A percentile compares a stretch with the other conserved stretches of the same genome.
phyloP scores from a whole-genome alignment of 106 monocot genomes.

The Hemerocallis citrina region DNA sequence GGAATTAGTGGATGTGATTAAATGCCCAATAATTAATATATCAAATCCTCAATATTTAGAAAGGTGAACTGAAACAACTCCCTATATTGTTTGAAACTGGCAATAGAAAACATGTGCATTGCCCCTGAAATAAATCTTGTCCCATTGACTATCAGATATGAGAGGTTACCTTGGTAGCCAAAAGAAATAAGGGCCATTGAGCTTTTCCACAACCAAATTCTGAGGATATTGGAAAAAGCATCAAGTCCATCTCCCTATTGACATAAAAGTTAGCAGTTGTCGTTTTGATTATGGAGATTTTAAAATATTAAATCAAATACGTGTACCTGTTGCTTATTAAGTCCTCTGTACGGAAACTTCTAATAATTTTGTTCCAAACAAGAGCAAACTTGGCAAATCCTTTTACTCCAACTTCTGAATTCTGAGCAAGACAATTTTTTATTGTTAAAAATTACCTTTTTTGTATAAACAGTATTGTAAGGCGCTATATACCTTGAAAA shows the following conservation, averaged over 20 bases:
- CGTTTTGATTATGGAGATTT: not conserved
- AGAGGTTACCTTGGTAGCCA: slow-evolving; percentile 41
- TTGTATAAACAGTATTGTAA: not conserved
- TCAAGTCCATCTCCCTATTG: slow-evolving; percentile 61
- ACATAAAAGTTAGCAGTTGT: slow-evolving; percentile 3
- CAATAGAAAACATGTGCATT: no score
- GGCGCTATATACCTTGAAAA: slow-evolving; percentile 38
- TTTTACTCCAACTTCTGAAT: slow-evolving; percentile 25
- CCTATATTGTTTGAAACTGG: no score
- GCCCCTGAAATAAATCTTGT: no score
- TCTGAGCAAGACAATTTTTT: slow-evolving; percentile 16
- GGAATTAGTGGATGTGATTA: no score
- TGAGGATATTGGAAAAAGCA: slow-evolving; percentile 50
- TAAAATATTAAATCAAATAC: not conserved
- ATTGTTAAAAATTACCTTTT: not conserved
- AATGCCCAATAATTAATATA: no score
- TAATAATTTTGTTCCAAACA: slow-evolving; percentile 70
- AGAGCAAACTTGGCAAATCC: slow-evolving; percentile 52
- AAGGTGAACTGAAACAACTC: no score
- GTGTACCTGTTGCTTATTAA: slow-evolving; percentile 65
- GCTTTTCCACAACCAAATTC: slow-evolving; percentile 16
- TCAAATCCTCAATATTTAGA: no score
- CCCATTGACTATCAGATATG: not conserved
- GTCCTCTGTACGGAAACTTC: slow-evolving; percentile 54
- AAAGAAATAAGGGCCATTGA: slow-evolving; percentile 65